Base-by-base conservation (phyloP, 192 early-diverging fungal species). In the Umbelopsis sp. region DNA sequence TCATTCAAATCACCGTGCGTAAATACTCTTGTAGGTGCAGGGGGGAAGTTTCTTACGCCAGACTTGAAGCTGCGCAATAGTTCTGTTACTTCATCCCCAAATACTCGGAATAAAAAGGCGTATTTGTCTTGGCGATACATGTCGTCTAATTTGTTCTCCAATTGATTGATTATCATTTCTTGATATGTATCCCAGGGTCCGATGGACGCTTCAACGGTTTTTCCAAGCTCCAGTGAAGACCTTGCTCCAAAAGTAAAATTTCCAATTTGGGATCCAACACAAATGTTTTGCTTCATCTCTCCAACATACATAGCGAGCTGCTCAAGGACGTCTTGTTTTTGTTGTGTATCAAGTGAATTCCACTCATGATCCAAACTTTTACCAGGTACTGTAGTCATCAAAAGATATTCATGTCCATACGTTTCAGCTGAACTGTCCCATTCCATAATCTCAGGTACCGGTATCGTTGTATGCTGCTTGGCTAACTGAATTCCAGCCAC, bases 321-420 rank as follows among this genome's bases (percentile, higher is more conserved):
- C 1, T 62, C 56, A 20, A 62, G 31, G 25, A 62, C 16, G 16
- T 62, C 56, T 20, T 34, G 26, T 17, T 62, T 62, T 31, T 62
- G 29, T 14, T 31, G 11, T 14, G 14, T 17, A 14, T 62, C 32
- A 12, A 62, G 56, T 3, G 16, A 29, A 12, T 3, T 14, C 56
- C 56, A 62, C 26, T 62, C 56, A 12, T 62, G 31, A 17, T 62
- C 56, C 56, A 62, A 31, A 20, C 56, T 62, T 14, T 34, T 31
- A 20, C 56, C 56, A 17, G 56, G 31, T 4, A 62, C 12, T 12
- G 32, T 62, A 31, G 14, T 62, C 56, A 62, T 62, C 4, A 62
- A 26, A 17, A 62, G 56, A 62, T 62, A 62, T 62, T 62, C 56
- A 16, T 62, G 56, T 12, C 56, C 56, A 62, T 62, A 62, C 17